These are phyloP conservation scores for Tulasnella sp. DNA, from an alignment of 768 basidiomycete genomes.

Conservation along the genomic window DNA sequence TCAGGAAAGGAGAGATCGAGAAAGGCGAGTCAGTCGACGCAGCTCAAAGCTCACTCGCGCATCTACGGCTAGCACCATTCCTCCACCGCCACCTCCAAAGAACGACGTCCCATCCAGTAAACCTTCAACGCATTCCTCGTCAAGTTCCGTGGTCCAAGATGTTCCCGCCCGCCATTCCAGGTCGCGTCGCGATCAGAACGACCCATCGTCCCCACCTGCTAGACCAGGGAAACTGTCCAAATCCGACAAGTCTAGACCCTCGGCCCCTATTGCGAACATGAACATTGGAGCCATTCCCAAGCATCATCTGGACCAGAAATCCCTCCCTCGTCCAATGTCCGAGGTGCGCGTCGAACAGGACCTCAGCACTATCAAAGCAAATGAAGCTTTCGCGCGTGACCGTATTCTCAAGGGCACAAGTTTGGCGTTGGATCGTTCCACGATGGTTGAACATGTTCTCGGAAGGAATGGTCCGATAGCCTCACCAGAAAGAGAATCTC, in stretches of 20 bases:
- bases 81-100: conserved; percentile 6
- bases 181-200: not conserved
- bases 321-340: not conserved
- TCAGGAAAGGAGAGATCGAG: not conserved
- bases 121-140: not conserved
- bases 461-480: not conserved
- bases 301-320: not conserved
- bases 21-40: not conserved
- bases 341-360: not conserved
- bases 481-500: not conserved
- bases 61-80: conserved; percentile 1
- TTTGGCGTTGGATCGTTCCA: not conserved
- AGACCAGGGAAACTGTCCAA: not conserved
- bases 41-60: conserved; percentile 1
- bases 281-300: not conserved
- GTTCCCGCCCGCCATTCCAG: not conserved
- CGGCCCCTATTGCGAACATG: not conserved
- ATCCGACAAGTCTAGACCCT: not conserved
- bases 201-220: not conserved
- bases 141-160: not conserved
- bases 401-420: not conserved
- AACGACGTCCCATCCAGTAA: not conserved
- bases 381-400: not conserved
- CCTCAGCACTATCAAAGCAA: not conserved
- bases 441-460: not conserved